Evolutionary conservation across 768 basidiomycete genomes (phyloP).

Genomic region (Pisolithus microcarpus): DNA sequence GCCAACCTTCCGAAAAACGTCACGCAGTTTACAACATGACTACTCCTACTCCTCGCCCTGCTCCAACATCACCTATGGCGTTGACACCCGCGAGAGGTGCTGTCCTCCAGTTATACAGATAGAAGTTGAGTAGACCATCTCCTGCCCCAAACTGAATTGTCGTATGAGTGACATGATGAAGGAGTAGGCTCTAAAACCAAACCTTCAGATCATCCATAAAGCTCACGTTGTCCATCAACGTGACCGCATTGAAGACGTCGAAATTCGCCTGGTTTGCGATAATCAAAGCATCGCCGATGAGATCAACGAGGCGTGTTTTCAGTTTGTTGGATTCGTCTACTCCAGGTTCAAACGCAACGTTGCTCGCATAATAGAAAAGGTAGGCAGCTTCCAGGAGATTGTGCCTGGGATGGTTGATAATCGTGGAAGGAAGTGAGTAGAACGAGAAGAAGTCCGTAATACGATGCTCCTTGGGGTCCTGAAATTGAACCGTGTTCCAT

Average conservation of each 20-base stretch:
- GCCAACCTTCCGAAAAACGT: not conserved
- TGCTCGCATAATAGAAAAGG: slow-evolving; percentile 90
- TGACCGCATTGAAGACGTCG: slow-evolving; percentile 94
- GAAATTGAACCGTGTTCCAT: not conserved
- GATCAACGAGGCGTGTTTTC: slow-evolving; percentile 58
- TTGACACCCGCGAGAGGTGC: slow-evolving; percentile 66
- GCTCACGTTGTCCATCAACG: slow-evolving; percentile 86
- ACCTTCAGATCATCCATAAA: slow-evolving; percentile 85
- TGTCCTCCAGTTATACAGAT: slow-evolving; percentile 94
- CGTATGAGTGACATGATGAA: not conserved
- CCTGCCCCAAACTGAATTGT: slow-evolving; percentile 76
- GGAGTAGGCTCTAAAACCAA: slow-evolving; percentile 10
- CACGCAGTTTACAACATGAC: slow-evolving; percentile 71
- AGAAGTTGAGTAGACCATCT: slow-evolving; percentile 87
- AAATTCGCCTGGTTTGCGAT: slow-evolving; percentile 81
- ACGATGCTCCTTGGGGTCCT: slow-evolving; percentile 76
- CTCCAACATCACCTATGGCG: slow-evolving; percentile 38
- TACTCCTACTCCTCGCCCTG: slow-evolving; percentile 81
- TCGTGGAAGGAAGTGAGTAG: slow-evolving; percentile 91
- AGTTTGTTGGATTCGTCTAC: slow-evolving; percentile 57
- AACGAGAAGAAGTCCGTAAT: slow-evolving; percentile 97
- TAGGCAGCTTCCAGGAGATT: slow-evolving; percentile 85
- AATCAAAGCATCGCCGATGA: slow-evolving; percentile 76
- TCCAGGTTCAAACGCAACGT: slow-evolving; percentile 55
- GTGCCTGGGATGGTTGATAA: slow-evolving; percentile 72